A percentile compares a stretch with the other conserved stretches of the same genome.
Evolutionary conservation across 2,329 filamentous ascomycete genomes (phyloP).

Genomic region (Colletotrichum higginsianum): DNA sequence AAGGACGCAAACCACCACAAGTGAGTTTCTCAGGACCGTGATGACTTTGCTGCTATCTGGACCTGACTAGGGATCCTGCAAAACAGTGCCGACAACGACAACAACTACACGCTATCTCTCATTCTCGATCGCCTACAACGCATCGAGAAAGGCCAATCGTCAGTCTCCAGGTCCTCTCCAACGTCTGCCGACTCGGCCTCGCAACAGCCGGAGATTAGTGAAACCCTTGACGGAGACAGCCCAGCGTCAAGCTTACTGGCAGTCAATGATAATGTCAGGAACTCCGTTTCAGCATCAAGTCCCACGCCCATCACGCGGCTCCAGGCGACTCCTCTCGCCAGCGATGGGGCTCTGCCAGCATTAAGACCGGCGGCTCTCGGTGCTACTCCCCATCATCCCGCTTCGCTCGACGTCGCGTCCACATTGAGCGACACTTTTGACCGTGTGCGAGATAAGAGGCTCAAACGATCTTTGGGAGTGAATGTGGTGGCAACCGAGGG

Average conservation of each 20-base stretch:
- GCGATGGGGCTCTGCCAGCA: neutral
- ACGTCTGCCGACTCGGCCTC: constrained; percentile 5
- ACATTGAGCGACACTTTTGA: constrained; percentile 49
- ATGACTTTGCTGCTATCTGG: neutral
- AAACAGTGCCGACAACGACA: constrained; percentile 26
- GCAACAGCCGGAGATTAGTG: neutral
- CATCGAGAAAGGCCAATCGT: constrained; percentile 44
- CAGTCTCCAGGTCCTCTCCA: constrained; percentile 31
- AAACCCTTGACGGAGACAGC: neutral
- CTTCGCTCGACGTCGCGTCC: constrained; percentile 47
- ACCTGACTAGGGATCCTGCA: neutral
- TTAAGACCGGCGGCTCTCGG: neutral
- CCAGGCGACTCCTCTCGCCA: neutral
- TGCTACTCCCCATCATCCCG: neutral
- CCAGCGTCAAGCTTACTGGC: neutral
- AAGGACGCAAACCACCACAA: constrained; percentile 41
- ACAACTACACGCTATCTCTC: constrained; percentile 43
- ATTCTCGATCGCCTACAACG: constrained; percentile 51
- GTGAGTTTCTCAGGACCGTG: constrained; percentile 30
- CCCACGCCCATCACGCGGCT: neutral
- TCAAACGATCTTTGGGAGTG: constrained; percentile 43
- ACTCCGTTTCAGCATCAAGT: neutral
- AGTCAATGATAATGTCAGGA: neutral
- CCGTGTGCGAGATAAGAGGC: constrained; percentile 46
- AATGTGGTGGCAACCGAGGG: constrained; percentile 46